These are phyloP conservation scores for Geranium incanum DNA, from an alignment of 441 rosid genomes.

Conservation along the genomic window DNA sequence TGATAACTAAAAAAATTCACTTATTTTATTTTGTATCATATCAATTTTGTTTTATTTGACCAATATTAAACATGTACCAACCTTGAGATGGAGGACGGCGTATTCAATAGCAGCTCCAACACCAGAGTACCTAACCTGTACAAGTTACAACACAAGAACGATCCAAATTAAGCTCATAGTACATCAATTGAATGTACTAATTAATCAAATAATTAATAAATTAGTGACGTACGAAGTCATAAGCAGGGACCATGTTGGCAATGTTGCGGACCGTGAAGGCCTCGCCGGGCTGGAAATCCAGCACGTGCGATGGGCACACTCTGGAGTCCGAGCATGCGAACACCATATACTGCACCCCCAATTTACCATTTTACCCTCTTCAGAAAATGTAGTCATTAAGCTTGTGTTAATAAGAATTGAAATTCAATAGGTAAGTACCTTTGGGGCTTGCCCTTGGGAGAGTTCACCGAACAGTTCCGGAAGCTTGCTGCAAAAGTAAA, in stretches of 20 bases:
- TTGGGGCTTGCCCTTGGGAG: constrained; percentile 89
- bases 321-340: constrained; percentile 96
- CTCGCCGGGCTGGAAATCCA: constrained; percentile 87
- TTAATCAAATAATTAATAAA: neutral
- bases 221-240: constrained; percentile 46
- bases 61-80: constrained; percentile 15
- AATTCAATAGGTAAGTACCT: constrained; percentile 30
- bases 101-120: constrained; percentile 85
- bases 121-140: constrained; percentile 57
- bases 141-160: neutral
- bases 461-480: constrained; percentile 67
- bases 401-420: neutral
- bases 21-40: too few species aligned
- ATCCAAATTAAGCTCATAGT: neutral
- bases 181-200: too few species aligned
- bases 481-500: constrained; percentile 39
- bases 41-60: too few species aligned
- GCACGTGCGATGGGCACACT: constrained; percentile 88
- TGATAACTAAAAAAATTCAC: too few species aligned
- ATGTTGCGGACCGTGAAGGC: constrained; percentile 93
- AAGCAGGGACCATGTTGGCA: constrained; percentile 87
- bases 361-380: neutral
- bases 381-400: neutral
- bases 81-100: constrained; percentile 96
- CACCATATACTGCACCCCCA: constrained; percentile 69